Evolutionary conservation across 495 filamentous ascomycete genomes (phyloP).

Genomic region (Aspergillus affinis): DNA sequence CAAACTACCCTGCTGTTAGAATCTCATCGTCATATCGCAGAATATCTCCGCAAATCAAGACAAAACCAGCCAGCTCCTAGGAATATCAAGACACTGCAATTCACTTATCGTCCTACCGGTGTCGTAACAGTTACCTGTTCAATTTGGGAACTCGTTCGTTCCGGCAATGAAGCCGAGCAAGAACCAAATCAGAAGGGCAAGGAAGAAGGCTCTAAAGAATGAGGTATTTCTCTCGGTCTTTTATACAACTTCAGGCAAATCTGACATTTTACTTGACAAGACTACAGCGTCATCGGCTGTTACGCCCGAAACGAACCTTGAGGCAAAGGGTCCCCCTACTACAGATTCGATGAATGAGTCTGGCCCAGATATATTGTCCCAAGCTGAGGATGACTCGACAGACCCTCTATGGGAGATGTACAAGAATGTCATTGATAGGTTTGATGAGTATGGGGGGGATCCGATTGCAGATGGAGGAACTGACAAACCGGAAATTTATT

Average conservation of each 20-base stretch:
- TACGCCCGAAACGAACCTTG: not conserved
- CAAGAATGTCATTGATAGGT: slow-evolving; percentile 75
- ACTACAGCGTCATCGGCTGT: not conserved
- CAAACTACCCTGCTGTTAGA: too few species aligned
- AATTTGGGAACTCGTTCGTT: not conserved
- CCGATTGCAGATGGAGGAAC: slow-evolving; percentile 60
- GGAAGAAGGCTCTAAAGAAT: slow-evolving; percentile 80
- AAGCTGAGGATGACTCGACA: slow-evolving; percentile 47
- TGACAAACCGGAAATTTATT: slow-evolving; percentile 86
- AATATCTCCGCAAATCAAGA: too few species aligned
- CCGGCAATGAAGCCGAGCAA: slow-evolving; percentile 64
- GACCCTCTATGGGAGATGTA: slow-evolving; percentile 82
- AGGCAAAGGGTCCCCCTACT: not conserved
- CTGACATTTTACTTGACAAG: slow-evolving; percentile 5
- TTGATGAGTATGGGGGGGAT: slow-evolving; percentile 59
- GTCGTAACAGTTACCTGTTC: not conserved
- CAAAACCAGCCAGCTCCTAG: too few species aligned
- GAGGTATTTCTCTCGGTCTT: slow-evolving; percentile 23
- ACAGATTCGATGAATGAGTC: slow-evolving; percentile 29
- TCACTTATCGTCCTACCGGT: not conserved
- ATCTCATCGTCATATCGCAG: too few species aligned
- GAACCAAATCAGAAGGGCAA: slow-evolving; percentile 81
- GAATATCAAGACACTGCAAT: not conserved
- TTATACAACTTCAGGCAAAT: not conserved
- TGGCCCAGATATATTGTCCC: slow-evolving; percentile 29